phyloP scores from a whole-genome alignment of 1,284 basidiomycete genomes.

The Puccinia polysora region DNA sequence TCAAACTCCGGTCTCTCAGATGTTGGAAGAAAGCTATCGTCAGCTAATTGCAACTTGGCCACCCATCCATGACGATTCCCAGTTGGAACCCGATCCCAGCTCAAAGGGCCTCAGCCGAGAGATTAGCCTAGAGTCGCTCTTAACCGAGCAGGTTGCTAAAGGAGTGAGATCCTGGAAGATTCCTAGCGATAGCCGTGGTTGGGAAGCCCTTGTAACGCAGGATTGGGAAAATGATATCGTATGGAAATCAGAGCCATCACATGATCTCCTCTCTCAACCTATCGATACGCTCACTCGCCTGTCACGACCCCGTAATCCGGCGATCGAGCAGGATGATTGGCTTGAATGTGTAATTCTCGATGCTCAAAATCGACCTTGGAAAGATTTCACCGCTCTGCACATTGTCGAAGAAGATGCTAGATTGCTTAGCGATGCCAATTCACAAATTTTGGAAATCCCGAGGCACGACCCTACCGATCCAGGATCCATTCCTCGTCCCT shows the following conservation, averaged over 20 bases:
- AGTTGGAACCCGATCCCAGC: neutral
- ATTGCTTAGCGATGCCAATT: conserved; percentile 10
- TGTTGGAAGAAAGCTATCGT: conserved; percentile 23
- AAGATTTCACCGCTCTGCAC: conserved; percentile 38
- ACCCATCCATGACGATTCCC: conserved; percentile 7
- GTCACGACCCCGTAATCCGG: conserved; percentile 35
- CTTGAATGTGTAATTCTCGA: conserved; percentile 35
- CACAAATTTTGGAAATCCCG: conserved; percentile 25
- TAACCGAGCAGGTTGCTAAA: conserved; percentile 36
- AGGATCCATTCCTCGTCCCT: conserved; percentile 44
- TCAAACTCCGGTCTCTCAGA: conserved; percentile 53
- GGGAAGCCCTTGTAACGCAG: conserved; percentile 51
- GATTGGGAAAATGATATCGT: conserved; percentile 56
- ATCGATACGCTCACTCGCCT: conserved; percentile 36
- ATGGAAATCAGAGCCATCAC: conserved; percentile 50
- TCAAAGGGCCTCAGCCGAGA: conserved; percentile 16
- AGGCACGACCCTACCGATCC: neutral
- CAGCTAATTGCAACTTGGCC: conserved; percentile 28
- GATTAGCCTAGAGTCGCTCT: neutral
- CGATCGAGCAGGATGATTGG: conserved; percentile 38
- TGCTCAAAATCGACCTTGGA: conserved; percentile 34
- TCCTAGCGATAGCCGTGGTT: conserved; percentile 44
- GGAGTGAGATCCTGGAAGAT: conserved; percentile 43
- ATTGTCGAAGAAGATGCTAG: conserved; percentile 31
- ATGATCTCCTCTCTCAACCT: conserved; percentile 10